Conservation (phyloP, 768 basidiomycete genomes). For the Hemileccinum impolitum region DNA sequence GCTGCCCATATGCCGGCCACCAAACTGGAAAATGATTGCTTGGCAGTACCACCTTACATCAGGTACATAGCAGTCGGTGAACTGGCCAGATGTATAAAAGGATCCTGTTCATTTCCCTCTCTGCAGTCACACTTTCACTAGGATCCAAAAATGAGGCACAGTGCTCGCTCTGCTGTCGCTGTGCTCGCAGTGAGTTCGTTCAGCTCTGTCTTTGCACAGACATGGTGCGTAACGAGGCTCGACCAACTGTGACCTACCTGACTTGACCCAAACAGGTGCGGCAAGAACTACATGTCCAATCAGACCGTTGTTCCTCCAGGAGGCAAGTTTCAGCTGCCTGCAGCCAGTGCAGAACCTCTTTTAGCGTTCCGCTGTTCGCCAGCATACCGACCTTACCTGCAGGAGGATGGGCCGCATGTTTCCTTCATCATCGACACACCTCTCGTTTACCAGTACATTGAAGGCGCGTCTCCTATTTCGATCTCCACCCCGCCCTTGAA, state of each 20-base stretch:
- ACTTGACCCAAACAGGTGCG: slow-evolving; percentile 38
- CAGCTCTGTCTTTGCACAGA: slow-evolving; percentile 18
- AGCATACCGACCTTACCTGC: slow-evolving; percentile 45
- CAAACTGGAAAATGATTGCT: too few species aligned
- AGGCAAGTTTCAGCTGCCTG: slow-evolving; percentile 41
- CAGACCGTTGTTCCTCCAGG: slow-evolving; percentile 43
- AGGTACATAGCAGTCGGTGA: too few species aligned
- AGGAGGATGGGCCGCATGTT: slow-evolving; percentile 32
- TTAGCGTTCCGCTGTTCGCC: slow-evolving; percentile 47
- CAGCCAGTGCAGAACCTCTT: slow-evolving; percentile 34
- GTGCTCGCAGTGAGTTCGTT: slow-evolving; percentile 12
- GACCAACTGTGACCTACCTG: background rate
- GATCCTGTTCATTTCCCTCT: too few species aligned
- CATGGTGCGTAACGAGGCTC: slow-evolving; percentile 19
- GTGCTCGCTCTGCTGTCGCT: background rate
- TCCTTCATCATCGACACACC: slow-evolving; percentile 38
- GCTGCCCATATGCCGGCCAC: too few species aligned
- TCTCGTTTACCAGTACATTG: slow-evolving; percentile 35
- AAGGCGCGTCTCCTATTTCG: slow-evolving; percentile 33
- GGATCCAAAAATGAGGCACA: slow-evolving; percentile 16
- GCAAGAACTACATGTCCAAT: slow-evolving; percentile 45
- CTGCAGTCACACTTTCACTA: background rate
- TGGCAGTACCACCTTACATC: too few species aligned
- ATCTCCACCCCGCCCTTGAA: slow-evolving; percentile 2
- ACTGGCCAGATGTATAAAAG: slow-evolving; percentile 8